Conservation (phyloP, 208 protist genomes). For the Endotrypanum monterogeii region DNA sequence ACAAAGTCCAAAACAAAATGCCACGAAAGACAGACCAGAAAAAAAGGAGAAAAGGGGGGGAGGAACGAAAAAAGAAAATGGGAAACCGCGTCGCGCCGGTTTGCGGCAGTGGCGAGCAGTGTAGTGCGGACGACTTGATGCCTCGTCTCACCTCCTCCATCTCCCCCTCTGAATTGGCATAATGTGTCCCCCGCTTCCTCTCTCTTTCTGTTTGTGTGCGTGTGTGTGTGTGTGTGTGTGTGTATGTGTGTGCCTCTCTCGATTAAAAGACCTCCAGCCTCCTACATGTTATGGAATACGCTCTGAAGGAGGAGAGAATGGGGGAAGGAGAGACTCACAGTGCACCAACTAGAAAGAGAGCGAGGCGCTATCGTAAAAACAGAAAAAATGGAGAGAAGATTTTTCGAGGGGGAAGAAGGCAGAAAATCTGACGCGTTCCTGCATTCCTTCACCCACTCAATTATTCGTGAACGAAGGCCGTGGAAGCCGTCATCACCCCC, state of each 20-base stretch:
- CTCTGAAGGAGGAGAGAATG: background rate
- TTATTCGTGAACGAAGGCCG: slow-evolving; percentile 22
- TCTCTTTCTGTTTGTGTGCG: background rate
- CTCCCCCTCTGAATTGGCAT: too few species aligned
- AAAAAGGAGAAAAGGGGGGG: background rate
- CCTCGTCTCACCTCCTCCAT: background rate
- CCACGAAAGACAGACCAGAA: background rate
- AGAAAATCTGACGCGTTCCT: background rate
- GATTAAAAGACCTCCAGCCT: background rate
- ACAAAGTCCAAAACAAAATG: background rate
- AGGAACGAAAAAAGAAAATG: background rate
- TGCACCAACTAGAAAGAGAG: background rate
- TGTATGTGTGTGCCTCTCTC: background rate
- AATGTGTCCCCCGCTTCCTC: background rate
- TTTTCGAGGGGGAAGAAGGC: background rate
- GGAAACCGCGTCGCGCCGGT: background rate
- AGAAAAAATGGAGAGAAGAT: background rate
- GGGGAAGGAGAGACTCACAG: background rate
- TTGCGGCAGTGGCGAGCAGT: background rate
- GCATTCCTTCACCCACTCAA: too few species aligned
- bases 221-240: too few species aligned
- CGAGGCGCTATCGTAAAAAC: background rate
- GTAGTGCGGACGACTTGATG: too few species aligned
- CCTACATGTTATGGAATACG: background rate
- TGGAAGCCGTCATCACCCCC: slow-evolving; percentile 33